Evolutionary conservation across 106 monocot genomes (phyloP).

Genomic region (Acorus gramineus): DNA sequence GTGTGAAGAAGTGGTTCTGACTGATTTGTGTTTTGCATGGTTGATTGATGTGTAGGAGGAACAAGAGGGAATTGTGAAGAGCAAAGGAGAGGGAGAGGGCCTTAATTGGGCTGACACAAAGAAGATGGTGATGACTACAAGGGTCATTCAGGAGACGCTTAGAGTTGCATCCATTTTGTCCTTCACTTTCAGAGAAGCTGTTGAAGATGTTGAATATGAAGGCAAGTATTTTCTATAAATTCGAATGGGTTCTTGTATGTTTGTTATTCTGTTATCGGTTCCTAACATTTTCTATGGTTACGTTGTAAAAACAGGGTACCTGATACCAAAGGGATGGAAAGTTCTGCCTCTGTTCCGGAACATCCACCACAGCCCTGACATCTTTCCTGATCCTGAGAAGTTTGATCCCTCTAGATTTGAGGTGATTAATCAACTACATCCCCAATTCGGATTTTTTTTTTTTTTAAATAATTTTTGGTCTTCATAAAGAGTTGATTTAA

Average conservation of each 20-base stretch:
- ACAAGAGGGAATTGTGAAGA: constrained; percentile 61
- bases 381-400: constrained; percentile 72
- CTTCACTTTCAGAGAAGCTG: constrained; percentile 92
- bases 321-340: constrained; percentile 98
- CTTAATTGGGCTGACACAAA: constrained; percentile 77
- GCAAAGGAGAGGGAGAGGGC: constrained; percentile 16
- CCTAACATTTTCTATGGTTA: not conserved
- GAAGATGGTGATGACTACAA: constrained; percentile 61
- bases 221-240: constrained; percentile 18
- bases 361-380: constrained; percentile 83
- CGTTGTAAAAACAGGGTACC: constrained; percentile 43
- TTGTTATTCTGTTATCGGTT: not conserved
- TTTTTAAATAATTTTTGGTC: no score
- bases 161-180: constrained; percentile 77
- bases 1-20: no score
- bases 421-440: constrained; percentile 19
- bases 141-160: constrained; percentile 92
- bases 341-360: constrained; percentile 87
- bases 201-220: constrained; percentile 83
- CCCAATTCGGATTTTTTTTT: no score
- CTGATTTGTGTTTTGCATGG: no score
- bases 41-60: constrained; percentile 46
- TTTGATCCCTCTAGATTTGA: constrained; percentile 95
- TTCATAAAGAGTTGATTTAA: no score
- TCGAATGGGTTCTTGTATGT: not conserved